Base-by-base conservation (phyloP, 208 protist genomes). In the Leishmania aethiopica region DNA sequence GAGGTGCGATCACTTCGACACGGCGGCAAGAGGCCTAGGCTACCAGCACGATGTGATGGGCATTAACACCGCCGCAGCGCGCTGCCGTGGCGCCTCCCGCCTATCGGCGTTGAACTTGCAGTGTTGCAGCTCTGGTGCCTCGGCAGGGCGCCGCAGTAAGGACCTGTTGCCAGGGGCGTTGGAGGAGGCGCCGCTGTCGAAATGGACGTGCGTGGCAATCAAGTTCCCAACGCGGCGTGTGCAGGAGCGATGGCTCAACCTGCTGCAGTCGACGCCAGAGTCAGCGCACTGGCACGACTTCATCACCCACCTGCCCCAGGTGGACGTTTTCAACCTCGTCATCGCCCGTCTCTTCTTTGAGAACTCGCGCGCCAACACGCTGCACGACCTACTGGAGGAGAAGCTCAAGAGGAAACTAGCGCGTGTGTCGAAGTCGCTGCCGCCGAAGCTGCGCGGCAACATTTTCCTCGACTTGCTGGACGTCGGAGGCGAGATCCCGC, bases 281-380 rank as follows among this genome's bases (percentile, higher is more conserved):
- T 93, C 94, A 28, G 79, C 72, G 3, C 86, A 95, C 79, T 97
- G 93, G 91, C 81, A 86, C 59, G 78, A 89, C 32, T 97, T 91
- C 76, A 81, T 97, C 66, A 87, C 86, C 19, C 89, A 91, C 71
- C 69, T 96, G 66, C 93, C 93, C 0, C 70, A 89, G 74, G 72
- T 81, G 37, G 93, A 97, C 75, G 89, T 95, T 4, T 88, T 97
- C 74, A 97, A 96, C 82, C 71, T 96, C 32, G 84, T 97, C 59
- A 55, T 94, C 11, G 93, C 93, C 32, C 91, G 94, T 28, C 80
- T 97, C 60, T 97, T 96, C 84, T 96, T 95, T 69, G 94, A 96
- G 78, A 97, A 96, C 86, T 93, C 88, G 32, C 86, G 88, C 28
- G 91, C 90, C 25, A 89, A 84, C 75, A 80, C 84, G 22, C 76